Evolutionary conservation across 176 grass and related monocot species (phyloP).

Genomic region (Aegilops longissima): DNA sequence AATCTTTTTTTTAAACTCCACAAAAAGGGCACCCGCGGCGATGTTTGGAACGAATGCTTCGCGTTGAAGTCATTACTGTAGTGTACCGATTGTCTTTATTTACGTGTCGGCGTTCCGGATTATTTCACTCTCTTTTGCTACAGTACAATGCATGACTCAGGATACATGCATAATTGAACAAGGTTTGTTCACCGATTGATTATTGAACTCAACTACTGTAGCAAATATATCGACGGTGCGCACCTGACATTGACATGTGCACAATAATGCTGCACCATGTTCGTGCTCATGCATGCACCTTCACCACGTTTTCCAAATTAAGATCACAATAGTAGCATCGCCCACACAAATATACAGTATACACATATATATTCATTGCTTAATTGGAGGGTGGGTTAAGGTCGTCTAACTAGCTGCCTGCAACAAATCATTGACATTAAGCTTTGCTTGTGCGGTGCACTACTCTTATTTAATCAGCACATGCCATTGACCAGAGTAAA

Average conservation of each 20-base stretch:
- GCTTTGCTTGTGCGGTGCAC: not conserved
- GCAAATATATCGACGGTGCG: not conserved
- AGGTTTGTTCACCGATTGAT: no score
- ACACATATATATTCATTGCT: not conserved
- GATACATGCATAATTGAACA: no score
- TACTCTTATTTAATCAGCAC: not conserved
- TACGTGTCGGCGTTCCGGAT: not conserved
- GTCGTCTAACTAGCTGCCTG: not conserved
- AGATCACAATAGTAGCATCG: not conserved
- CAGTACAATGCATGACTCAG: not conserved
- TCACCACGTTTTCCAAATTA: not conserved
- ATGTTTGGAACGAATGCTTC: not conserved
- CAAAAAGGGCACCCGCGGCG: no score
- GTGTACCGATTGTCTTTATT: not conserved
- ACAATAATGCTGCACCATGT: not conserved
- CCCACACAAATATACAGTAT: no score
- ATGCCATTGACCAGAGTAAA: not conserved
- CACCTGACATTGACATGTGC: not conserved
- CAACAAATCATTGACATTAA: not conserved
- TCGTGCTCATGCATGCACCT: not conserved
- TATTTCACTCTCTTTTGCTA: not conserved
- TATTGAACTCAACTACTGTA: not conserved
- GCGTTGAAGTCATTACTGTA: not conserved
- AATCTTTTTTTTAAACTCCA: no score
- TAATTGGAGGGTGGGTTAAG: not conserved